These are phyloP conservation scores for Alisma plantagoaquatica DNA, from an alignment of 106 monocot genomes.

Conservation along the genomic window DNA sequence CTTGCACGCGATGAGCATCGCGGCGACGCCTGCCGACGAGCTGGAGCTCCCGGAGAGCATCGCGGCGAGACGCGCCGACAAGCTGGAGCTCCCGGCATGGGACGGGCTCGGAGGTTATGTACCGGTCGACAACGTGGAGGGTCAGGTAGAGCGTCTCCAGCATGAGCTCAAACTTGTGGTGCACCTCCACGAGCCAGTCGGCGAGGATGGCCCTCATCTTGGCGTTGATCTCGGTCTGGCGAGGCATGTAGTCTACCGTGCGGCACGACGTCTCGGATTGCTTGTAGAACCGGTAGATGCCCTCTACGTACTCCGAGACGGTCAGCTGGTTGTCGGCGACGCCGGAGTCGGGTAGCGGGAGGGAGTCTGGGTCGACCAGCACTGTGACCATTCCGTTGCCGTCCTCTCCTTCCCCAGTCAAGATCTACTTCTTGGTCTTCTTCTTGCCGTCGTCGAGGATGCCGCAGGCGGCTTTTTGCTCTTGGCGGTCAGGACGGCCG, in stretches of 20 bases:
- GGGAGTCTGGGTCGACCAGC: no score
- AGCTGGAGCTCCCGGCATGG: slow-evolving; percentile 50
- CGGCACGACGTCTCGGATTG: slow-evolving; percentile 15
- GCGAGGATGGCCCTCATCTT: slow-evolving; percentile 61
- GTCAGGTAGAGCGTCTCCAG: slow-evolving; percentile 61
- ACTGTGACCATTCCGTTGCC: no score
- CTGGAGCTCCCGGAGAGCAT: no score
- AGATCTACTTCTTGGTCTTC: no score
- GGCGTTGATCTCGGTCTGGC: slow-evolving; percentile 47
- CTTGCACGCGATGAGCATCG: slow-evolving; percentile 69
- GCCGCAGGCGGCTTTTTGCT: no score
- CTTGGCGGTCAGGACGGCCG: no score
- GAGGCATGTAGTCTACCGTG: slow-evolving; percentile 39
- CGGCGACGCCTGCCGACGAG: no score
- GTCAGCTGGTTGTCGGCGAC: slow-evolving; percentile 29
- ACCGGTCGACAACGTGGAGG: slow-evolving; percentile 36
- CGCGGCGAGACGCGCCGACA: slow-evolving; percentile 40
- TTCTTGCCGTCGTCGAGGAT: no score
- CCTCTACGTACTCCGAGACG: slow-evolving; percentile 52
- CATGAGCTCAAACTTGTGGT: slow-evolving; percentile 54
- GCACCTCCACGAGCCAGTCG: slow-evolving; percentile 69
- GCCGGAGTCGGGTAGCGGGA: no score
- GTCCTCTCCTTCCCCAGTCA: no score
- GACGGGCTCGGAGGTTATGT: slow-evolving; percentile 29
- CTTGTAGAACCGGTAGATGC: slow-evolving; percentile 57